These are phyloP conservation scores for Jacaranda copaia DNA, from an alignment of 257 asterid genomes.

Conservation along the genomic window DNA sequence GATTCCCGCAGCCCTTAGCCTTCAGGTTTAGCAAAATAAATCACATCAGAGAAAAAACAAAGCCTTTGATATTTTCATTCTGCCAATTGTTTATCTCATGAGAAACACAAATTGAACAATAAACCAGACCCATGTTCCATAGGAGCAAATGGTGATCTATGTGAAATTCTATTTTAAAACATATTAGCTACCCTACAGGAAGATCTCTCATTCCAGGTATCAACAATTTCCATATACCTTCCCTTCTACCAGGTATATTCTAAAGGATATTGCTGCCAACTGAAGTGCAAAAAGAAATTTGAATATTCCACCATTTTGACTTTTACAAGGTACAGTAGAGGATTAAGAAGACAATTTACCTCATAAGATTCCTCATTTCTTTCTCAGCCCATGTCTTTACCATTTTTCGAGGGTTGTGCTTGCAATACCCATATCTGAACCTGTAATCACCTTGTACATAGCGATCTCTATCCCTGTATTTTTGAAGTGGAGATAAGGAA, in stretches of 20 bases:
- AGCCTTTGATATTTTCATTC: neutral
- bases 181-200: too few species aligned
- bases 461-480: conserved; percentile 93
- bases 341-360: conserved; percentile 48
- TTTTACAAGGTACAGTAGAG: neutral
- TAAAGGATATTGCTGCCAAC: too few species aligned
- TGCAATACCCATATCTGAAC: conserved; percentile 91
- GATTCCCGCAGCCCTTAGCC: conserved; percentile 93
- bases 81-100: neutral
- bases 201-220: neutral
- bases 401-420: conserved; percentile 96
- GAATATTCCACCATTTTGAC: too few species aligned
- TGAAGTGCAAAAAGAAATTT: too few species aligned
- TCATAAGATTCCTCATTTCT: conserved; percentile 98
- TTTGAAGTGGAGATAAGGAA: conserved; percentile 30
- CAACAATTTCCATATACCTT: too few species aligned
- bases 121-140: neutral
- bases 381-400: conserved; percentile 99
- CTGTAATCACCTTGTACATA: conserved; percentile 97
- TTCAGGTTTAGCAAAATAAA: conserved; percentile 45
- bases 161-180: neutral
- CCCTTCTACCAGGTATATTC: too few species aligned
- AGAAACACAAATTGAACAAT: conserved; percentile 1
- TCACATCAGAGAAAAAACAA: conserved; percentile 28
- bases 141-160: neutral